A percentile compares a stretch with the other conserved stretches of the same genome.
Conservation (phyloP, 306 rosid species). For the Canavalia gladiata region DNA sequence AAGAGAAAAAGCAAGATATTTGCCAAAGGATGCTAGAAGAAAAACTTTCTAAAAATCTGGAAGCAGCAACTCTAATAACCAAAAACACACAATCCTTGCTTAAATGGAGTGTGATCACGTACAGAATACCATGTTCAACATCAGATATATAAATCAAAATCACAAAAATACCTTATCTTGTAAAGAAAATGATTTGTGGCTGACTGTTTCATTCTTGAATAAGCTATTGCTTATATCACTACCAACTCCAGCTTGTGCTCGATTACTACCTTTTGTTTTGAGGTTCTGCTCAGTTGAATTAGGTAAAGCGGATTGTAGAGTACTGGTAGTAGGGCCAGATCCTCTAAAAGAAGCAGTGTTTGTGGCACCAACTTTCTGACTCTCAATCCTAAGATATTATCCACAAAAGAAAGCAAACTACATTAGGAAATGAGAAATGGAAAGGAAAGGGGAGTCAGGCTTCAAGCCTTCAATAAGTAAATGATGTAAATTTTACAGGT, state of each 20-base stretch:
- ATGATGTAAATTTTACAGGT: conserved; percentile 35
- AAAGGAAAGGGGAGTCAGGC: conserved; percentile 22
- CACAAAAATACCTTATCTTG: conserved; percentile 86
- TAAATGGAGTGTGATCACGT: neutral
- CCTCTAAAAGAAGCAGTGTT: conserved; percentile 56
- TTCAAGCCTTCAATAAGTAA: conserved; percentile 19
- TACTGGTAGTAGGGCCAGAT: conserved; percentile 50
- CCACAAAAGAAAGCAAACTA: conserved; percentile 37
- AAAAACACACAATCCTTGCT: conserved; percentile 20
- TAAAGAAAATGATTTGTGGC: conserved; percentile 84
- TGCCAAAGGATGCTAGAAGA: conserved; percentile 16
- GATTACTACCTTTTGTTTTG: conserved; percentile 50
- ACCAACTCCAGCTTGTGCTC: conserved; percentile 54
- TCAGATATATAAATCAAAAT: conserved; percentile 31
- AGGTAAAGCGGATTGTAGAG: conserved; percentile 56
- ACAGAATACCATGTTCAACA: conserved; percentile 20
- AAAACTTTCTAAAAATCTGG: conserved; percentile 1
- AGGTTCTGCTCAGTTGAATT: conserved; percentile 63
- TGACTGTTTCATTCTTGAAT: conserved; percentile 70
- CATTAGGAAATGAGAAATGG: conserved; percentile 13
- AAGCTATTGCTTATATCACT: conserved; percentile 50
- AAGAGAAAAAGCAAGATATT: conserved; percentile 2
- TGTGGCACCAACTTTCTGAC: conserved; percentile 43
- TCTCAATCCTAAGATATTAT: conserved; percentile 61
- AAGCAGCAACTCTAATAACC: conserved; percentile 1